Evolutionary conservation across 192 early-diverging fungal species (phyloP).

Genomic region (Gryganskiella cystojenkinii): DNA sequence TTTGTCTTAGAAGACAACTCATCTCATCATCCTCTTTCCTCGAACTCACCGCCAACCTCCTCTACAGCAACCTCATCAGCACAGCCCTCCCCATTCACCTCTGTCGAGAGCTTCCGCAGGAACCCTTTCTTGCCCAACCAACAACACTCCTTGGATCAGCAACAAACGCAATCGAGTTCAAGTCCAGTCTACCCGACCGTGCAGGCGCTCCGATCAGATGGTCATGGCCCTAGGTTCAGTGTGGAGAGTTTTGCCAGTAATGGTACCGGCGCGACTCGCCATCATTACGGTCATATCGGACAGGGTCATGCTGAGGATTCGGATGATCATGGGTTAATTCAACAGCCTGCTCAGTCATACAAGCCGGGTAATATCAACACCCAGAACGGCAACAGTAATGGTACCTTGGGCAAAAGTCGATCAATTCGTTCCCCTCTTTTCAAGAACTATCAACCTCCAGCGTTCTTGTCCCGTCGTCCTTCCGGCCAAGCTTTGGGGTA

Average conservation of each 20-base stretch:
- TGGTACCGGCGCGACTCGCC: slow-evolving; percentile 28
- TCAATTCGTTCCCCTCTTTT: slow-evolving; percentile 2
- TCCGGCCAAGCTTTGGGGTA: not conserved
- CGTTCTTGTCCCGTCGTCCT: not conserved
- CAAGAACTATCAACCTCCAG: slow-evolving; percentile 26
- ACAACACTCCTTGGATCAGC: not conserved
- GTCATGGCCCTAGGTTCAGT: slow-evolving; percentile 8
- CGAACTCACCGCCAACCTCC: not conserved
- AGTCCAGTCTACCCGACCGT: not conserved
- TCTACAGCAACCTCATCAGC: not conserved
- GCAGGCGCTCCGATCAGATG: not conserved
- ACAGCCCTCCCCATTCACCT: not conserved
- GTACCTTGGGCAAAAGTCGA: too few relatives aligned
- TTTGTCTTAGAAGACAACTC: not conserved
- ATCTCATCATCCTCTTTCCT: not conserved
- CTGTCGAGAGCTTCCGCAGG: not conserved
- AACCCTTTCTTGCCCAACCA: not conserved
- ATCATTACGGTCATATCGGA: slow-evolving; percentile 13
- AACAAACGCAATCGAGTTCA: too few relatives aligned
- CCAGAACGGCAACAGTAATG: not conserved
- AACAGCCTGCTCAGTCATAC: not conserved
- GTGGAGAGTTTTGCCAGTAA: slow-evolving; percentile 40
- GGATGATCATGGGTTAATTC: slow-evolving; percentile 18
- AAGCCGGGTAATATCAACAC: not conserved
- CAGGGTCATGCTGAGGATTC: slow-evolving; percentile 4